Evolutionary conservation across 495 filamentous ascomycete species (phyloP).

Genomic region (Trichocladium antarcticum): DNA sequence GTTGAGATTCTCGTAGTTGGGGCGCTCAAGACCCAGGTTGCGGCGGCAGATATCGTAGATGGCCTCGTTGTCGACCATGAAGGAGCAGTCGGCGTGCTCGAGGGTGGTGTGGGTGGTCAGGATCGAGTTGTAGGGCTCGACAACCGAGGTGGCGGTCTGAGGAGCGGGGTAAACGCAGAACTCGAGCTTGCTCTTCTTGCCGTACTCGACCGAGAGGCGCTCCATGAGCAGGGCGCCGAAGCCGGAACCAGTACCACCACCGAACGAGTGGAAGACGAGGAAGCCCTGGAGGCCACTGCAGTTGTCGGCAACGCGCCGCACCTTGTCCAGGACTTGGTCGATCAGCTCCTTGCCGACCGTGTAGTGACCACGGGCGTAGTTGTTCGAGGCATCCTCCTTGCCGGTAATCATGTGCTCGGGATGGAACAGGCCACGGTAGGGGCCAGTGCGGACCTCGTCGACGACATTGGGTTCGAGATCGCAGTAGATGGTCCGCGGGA

Average conservation of each 20-base stretch:
- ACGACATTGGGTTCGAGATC: constrained; percentile 99
- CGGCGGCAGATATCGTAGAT: constrained; percentile 99
- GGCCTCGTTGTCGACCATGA: constrained; percentile 99
- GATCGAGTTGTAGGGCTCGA: constrained; percentile 99
- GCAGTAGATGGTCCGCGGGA: constrained; percentile 97
- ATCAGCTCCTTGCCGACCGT: constrained; percentile 98
- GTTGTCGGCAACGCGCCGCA: constrained; percentile 90
- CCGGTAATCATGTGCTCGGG: constrained; percentile 98
- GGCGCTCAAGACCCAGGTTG: constrained; percentile 92
- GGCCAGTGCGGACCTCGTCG: constrained; percentile 96
- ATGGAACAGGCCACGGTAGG: constrained; percentile 94
- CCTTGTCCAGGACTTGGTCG: constrained; percentile 91
- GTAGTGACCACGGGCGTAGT: constrained; percentile 98
- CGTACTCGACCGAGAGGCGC: constrained; percentile 93
- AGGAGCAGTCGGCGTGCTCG: constrained; percentile 98
- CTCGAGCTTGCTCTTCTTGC: constrained; percentile 99
- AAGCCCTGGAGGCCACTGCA: constrained; percentile 97
- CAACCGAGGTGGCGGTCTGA: constrained; percentile 90
- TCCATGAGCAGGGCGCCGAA: constrained; percentile 98
- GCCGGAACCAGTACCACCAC: constrained; percentile 95
- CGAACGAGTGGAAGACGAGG: constrained; percentile 98
- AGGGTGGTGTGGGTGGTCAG: constrained; percentile 97
- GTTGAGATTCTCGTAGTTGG: constrained; percentile 97
- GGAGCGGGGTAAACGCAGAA: constrained; percentile 98
- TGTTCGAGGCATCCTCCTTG: constrained; percentile 99